A percentile compares a stretch with the other conserved stretches of the same genome.
These are phyloP conservation scores for Colletotrichum tofieldiae DNA, from an alignment of 2,329 filamentous ascomycete genomes.

Conservation along the genomic window DNA sequence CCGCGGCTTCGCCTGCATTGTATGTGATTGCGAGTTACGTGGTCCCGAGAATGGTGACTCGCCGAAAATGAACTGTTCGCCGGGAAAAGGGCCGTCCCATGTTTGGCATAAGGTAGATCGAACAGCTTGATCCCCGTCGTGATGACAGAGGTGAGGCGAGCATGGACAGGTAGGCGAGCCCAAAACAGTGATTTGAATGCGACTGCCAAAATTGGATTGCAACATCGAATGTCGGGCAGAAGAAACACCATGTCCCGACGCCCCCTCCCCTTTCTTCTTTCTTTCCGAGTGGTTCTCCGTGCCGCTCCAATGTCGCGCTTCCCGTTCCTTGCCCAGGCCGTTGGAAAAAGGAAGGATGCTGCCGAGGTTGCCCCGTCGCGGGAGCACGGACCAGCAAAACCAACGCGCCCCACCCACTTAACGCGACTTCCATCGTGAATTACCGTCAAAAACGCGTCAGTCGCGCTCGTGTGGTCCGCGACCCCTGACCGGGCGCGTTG, in stretches of 20 bases:
- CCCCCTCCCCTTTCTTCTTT: background rate
- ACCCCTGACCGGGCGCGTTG: constrained; percentile 36
- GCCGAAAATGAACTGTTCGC: background rate
- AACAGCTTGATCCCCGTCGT: constrained; percentile 19
- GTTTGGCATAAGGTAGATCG: constrained; percentile 11
- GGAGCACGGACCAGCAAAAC: constrained; percentile 19
- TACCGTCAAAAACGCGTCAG: constrained; percentile 34
- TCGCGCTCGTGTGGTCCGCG: constrained; percentile 32
- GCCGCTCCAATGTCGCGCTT: background rate
- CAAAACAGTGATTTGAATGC: background rate
- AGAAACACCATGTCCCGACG: background rate
- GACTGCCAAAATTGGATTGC: constrained; percentile 14
- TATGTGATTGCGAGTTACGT: constrained; percentile 7
- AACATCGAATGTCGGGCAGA: background rate
- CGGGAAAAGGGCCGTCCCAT: constrained; percentile 3
- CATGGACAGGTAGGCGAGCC: constrained; percentile 14
- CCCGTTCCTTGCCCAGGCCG: constrained; percentile 7
- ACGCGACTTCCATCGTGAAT: constrained; percentile 38
- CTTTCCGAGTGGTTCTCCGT: background rate
- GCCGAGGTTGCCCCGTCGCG: constrained; percentile 32
- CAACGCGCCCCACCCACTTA: constrained; percentile 34
- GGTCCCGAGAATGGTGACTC: constrained; percentile 13
- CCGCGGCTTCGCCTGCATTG: background rate
- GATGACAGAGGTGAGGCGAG: constrained; percentile 13
- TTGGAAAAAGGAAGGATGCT: constrained; percentile 4